Evolutionary conservation across 306 rosid genomes (phyloP), one percentile per base, ranked within the genome.

Genomic region (Cicer chorassanicum): DNA sequence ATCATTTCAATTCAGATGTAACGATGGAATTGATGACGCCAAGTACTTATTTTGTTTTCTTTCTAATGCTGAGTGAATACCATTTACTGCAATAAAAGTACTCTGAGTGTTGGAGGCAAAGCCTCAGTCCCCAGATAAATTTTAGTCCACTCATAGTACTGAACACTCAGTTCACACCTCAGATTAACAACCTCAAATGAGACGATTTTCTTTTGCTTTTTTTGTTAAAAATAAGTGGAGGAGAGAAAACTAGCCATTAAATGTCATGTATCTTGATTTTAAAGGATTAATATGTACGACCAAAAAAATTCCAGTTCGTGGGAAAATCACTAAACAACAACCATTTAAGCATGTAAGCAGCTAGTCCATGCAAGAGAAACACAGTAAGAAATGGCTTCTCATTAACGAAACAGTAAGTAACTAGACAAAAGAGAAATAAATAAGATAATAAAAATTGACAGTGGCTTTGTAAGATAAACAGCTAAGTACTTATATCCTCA

Each of bases 401-500:
- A 57, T 68, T 50, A 48, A 64, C 34, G 19, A 70, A 73, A 64
- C 45, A 42, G 76, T 64, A 53, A 68, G 72, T 56, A 57, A 62
- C 75, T 68, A 68, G 50, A 68, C 49, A 46, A 54, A 0, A 5
- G 46, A 69, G 39, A 40, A 46, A 59, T 42, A 41, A 60, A 65
- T 29, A 16, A 38, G 14, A 11, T 13, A 12, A 56, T 6, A 40
- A 19, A 15, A 54, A 38, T 34, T 8, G 41, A 36, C 43, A 54
- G 42, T 48, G 36, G 46, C 67, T 55, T 40, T 41, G 43, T n/a
- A 8, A 75, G 63, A 68, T 64, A 14, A 57, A 60, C 19, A 56
- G 40, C 65, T 38, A 65, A 70, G 29, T 49, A 39, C 57, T 76
- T 79, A 84, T 6, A 19, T 70, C 62, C 82, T 78, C 88, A 55